phyloP scores from a whole-genome alignment of 345 rosid species.

The Eucalyptus sp. region DNA sequence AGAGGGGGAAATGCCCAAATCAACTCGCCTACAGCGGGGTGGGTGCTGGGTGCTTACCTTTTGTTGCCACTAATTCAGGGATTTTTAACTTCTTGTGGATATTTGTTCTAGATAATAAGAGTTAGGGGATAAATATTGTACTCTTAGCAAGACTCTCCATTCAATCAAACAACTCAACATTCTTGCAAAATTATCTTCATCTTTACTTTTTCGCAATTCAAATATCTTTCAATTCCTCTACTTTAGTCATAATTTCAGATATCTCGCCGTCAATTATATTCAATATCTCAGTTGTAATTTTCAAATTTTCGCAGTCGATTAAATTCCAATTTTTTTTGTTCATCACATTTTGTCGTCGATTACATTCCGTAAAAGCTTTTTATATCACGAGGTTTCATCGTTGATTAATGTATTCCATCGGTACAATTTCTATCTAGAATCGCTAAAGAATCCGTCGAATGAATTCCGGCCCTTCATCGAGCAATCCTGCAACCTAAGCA shows the following conservation, averaged over 20 bases:
- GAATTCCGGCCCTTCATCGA: background rate
- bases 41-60: no score
- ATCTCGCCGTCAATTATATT: background rate
- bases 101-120: background rate
- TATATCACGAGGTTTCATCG: background rate
- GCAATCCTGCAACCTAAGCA: background rate
- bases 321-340: no score
- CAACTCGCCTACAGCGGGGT: no score
- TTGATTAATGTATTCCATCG: no score
- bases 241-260: background rate
- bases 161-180: background rate
- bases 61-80: background rate
- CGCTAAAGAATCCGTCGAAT: background rate
- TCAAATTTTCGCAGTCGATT: accelerated
- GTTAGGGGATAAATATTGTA: background rate
- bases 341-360: no score
- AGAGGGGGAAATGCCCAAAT: no score
- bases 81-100: background rate
- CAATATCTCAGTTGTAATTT: background rate
- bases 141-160: background rate
- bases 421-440: accelerated
- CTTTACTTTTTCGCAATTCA: no score
- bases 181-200: no score
- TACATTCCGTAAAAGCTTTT: background rate
- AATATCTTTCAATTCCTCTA: no score